A percentile compares a stretch with the other conserved stretches of the same genome.
Evolutionary conservation across 2,329 filamentous ascomycete species (phyloP).

Genomic region (Alternaria sp.): DNA sequence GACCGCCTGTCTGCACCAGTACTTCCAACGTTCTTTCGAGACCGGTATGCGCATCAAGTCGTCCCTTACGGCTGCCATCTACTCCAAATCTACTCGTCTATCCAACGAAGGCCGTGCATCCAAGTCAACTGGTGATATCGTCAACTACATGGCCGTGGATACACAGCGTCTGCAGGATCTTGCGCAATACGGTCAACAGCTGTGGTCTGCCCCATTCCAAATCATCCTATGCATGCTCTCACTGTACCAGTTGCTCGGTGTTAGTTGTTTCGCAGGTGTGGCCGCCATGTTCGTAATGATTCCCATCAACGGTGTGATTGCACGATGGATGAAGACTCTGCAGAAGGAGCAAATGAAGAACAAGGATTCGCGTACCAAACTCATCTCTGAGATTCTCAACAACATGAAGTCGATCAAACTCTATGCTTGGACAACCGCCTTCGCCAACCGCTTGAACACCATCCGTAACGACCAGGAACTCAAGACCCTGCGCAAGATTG

Average conservation of each 20-base stretch:
- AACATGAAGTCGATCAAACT: constrained; percentile 99
- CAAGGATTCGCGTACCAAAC: constrained; percentile 89
- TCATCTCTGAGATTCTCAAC: constrained; percentile 97
- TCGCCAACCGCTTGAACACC: constrained; percentile 96
- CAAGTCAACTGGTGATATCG: constrained; percentile 96
- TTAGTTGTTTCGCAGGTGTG: constrained; percentile 95
- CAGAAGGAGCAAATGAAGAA: constrained; percentile 99
- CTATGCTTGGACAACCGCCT: constrained; percentile 96
- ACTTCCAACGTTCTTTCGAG: constrained; percentile 94
- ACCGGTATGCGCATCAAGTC: constrained; percentile 98
- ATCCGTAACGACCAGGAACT: constrained; percentile 96
- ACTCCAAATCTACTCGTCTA: constrained; percentile 86
- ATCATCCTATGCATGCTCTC: constrained; percentile 96
- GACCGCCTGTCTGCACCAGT: constrained; percentile 93
- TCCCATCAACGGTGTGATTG: constrained; percentile 91
- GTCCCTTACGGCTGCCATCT: constrained; percentile 87
- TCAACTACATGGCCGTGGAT: constrained; percentile 99
- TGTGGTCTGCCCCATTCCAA: constrained; percentile 97
- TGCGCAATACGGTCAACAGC: constrained; percentile 92
- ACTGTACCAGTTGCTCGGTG: constrained; percentile 91
- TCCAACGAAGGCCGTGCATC: constrained; percentile 90
- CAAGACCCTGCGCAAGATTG: constrained; percentile 95
- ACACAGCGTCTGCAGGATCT: constrained; percentile 94
- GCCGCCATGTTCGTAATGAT: constrained; percentile 98
- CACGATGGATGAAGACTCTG: constrained; percentile 89